Evolutionary conservation across 2,329 filamentous ascomycete genomes (phyloP).

Genomic region (Aspergillus fumigatiaffinis): DNA sequence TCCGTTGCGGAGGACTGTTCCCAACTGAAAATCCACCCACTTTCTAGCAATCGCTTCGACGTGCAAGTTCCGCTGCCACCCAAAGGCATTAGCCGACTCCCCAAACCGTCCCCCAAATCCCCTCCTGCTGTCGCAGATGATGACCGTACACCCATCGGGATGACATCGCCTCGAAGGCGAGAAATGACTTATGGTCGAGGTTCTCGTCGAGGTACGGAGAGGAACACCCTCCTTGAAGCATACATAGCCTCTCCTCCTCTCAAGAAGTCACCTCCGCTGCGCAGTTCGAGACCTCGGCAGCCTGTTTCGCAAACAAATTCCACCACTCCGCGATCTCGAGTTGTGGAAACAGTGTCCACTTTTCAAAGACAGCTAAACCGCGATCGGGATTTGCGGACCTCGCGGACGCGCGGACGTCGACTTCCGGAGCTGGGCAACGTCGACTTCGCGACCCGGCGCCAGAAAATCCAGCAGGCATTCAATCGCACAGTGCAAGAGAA

Average conservation of each 20-base stretch:
- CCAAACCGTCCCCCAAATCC: constrained; percentile 36
- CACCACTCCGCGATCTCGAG: constrained; percentile 64
- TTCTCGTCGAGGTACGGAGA: constrained; percentile 41
- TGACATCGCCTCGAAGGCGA: constrained; percentile 33
- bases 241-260: constrained; percentile 68
- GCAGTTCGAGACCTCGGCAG: constrained; percentile 77
- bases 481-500: constrained; percentile 76
- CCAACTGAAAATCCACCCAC: constrained; percentile 34
- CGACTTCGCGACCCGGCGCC: constrained; percentile 77
- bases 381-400: constrained; percentile 28
- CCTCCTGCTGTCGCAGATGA: constrained; percentile 24
- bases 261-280: constrained; percentile 71
- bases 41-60: constrained; percentile 26
- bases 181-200: constrained; percentile 29
- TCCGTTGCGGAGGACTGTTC: constrained; percentile 41
- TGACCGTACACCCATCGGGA: constrained; percentile 25
- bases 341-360: constrained; percentile 53
- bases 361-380: constrained; percentile 37
- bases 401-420: constrained; percentile 37
- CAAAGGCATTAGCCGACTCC: constrained; percentile 39
- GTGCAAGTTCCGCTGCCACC: constrained; percentile 32
- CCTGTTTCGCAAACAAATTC: constrained; percentile 72
- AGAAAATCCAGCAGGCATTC: constrained; percentile 79
- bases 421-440: constrained; percentile 68
- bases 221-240: constrained; percentile 62